These are phyloP conservation scores for Euphorbia lathyris DNA, from an alignment of 345 rosid genomes.

Conservation along the genomic window DNA sequence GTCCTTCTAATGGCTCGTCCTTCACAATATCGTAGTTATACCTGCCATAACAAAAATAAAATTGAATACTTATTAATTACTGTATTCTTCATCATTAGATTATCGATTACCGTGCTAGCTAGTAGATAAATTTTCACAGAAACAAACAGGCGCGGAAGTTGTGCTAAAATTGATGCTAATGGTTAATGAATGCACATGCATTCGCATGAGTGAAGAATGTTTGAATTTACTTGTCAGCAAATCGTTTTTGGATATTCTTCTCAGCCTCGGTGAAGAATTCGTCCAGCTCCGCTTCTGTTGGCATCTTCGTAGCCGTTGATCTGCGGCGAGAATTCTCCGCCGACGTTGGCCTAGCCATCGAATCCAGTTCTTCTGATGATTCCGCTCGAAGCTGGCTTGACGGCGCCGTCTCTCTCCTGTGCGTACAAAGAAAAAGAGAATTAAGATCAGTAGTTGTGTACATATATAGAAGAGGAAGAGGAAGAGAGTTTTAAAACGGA, in stretches of 20 bases:
- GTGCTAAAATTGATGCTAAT: neutral
- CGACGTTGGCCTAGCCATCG: slow-evolving; percentile 22
- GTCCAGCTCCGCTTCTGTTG: slow-evolving; percentile 54
- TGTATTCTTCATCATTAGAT: slow-evolving; percentile 1
- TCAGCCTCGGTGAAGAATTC: slow-evolving; percentile 63
- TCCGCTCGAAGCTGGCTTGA: slow-evolving; percentile 34
- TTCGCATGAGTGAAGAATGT: slow-evolving; percentile 3
- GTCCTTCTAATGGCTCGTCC: slow-evolving; percentile 36
- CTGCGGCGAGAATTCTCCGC: slow-evolving; percentile 41
- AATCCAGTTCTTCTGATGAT: slow-evolving; percentile 36
- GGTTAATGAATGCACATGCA: slow-evolving; percentile 1
- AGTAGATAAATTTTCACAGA: slow-evolving; percentile 13
- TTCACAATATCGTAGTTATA: slow-evolving; percentile 34
- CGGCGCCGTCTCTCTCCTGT: slow-evolving; percentile 42
- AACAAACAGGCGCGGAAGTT: neutral
- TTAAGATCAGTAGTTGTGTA: neutral
- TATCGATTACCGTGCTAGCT: neutral
- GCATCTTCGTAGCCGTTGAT: slow-evolving; percentile 33
- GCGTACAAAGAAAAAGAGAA: neutral
- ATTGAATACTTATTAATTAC: neutral
- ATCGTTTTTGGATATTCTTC: slow-evolving; percentile 38
- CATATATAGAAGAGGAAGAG: neutral
- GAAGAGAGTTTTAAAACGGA: slow-evolving; percentile 8
- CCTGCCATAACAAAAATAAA: slow-evolving; percentile 13
- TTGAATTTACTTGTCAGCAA: slow-evolving; percentile 48